Evolutionary conservation across 805 yeast genomes (phyloP).

Genomic region (Kuraishia ogatae): DNA sequence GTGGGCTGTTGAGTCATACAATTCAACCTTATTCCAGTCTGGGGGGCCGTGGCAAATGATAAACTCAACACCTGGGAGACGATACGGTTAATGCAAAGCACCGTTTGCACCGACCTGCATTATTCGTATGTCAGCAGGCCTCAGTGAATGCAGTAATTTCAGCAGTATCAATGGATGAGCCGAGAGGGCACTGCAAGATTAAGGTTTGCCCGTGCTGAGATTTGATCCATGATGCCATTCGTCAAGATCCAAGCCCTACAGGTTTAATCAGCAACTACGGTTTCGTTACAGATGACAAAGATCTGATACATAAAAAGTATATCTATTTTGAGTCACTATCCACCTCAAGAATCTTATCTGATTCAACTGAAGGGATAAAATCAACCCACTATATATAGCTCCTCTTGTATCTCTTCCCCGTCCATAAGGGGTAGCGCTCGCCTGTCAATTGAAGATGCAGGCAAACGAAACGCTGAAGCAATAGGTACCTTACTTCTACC

Average conservation of each 20-base stretch:
- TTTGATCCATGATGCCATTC: not conserved
- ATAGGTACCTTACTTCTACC: not conserved
- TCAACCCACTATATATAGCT: no score
- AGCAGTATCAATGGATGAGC: not conserved
- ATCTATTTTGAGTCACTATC: no score
- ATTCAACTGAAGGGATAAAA: no score
- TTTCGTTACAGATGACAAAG: no score
- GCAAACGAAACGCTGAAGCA: not conserved
- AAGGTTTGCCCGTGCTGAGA: not conserved
- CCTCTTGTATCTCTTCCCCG: not conserved
- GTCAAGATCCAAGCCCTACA: not conserved
- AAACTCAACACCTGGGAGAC: no score
- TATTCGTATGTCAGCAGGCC: not conserved
- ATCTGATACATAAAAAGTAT: no score
- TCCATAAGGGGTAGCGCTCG: not conserved
- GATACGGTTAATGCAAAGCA: not conserved
- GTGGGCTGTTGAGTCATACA: no score
- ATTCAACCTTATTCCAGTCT: no score
- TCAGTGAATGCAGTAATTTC: not conserved
- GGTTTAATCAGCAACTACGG: not conserved
- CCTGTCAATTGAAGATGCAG: not conserved
- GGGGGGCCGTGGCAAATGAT: no score
- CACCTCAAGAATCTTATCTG: no score
- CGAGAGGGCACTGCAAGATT: not conserved
- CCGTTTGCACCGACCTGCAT: not conserved